These are phyloP conservation scores for Neocatenulostroma microsporum DNA, from an alignment of 2,329 filamentous ascomycete species.

Conservation along the genomic window DNA sequence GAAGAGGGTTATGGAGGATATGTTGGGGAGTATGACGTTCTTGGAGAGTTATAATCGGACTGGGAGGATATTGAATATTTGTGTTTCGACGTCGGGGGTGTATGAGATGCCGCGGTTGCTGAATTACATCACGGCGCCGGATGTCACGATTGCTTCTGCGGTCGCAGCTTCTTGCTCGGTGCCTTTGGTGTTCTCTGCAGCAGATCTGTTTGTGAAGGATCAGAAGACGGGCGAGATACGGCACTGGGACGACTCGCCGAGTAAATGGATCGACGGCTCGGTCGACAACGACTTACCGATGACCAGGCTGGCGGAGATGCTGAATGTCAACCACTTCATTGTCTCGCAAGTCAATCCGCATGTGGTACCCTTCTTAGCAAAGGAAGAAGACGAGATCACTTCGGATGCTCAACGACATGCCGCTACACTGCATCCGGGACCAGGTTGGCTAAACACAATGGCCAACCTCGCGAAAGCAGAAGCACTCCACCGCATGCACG, in stretches of 20 bases:
- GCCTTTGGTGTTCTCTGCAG: conserved; percentile 74
- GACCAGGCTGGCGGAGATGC: conserved; percentile 83
- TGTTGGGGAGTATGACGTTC: conserved; percentile 86
- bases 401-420: conserved; percentile 18
- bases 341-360: conserved; percentile 96
- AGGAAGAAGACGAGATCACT: conserved; percentile 53
- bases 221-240: conserved; percentile 63
- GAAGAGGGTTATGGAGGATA: conserved; percentile 67
- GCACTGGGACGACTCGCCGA: conserved; percentile 78
- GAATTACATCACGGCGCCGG: conserved; percentile 88
- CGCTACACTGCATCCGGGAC: conserved; percentile 33
- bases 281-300: conserved; percentile 92
- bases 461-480: conserved; percentile 71
- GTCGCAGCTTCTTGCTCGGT: conserved; percentile 95
- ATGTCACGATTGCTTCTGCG: conserved; percentile 93
- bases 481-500: conserved; percentile 69
- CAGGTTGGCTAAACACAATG: conserved; percentile 57
- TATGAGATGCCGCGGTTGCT: conserved; percentile 81
- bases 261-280: conserved; percentile 87
- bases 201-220: conserved; percentile 74
- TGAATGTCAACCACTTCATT: conserved; percentile 97
- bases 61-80: conserved; percentile 83
- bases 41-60: conserved; percentile 96
- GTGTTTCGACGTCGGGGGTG: conserved; percentile 77
- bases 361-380: conserved; percentile 74